Percentiles rank a stretch among this genome's conserved stretches.
Conservation (phyloP, 345 rosid species). For the Ricinus communis region DNA sequence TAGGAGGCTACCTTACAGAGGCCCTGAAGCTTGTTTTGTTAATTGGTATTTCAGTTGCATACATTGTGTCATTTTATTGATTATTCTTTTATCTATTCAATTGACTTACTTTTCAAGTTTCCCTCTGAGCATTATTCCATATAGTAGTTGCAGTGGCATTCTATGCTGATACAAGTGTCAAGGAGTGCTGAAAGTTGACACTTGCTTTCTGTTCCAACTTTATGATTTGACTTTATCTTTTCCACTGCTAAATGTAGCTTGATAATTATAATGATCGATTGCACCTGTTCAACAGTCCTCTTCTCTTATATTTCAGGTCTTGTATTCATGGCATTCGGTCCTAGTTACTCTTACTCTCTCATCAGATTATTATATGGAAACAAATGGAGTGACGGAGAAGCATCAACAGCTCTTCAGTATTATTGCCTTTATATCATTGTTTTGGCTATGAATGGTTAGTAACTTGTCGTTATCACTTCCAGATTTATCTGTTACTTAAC, state of each 20-base stretch:
- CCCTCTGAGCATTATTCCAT: background rate
- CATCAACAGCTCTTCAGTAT: conserved; percentile 69
- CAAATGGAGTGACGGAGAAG: conserved; percentile 99
- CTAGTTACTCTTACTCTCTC: conserved; percentile 92
- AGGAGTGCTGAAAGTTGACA: background rate
- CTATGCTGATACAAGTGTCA: background rate
- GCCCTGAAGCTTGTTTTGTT: conserved; percentile 84
- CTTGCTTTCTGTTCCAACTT: background rate
- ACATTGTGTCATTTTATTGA: background rate
- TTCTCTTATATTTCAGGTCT: conserved; percentile 47
- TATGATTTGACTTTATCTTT: background rate
- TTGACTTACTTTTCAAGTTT: conserved; percentile 9
- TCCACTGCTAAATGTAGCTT: background rate
- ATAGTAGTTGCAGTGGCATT: background rate
- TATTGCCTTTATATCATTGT: conserved; percentile 79
- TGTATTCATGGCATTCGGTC: conserved; percentile 87
- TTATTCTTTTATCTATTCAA: background rate
- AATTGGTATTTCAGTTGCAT: conserved; percentile 47
- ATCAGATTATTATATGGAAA: conserved; percentile 80
- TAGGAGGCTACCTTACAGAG: conserved; percentile 62
- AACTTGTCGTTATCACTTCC: conserved; percentile 4
- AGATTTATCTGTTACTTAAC: background rate
- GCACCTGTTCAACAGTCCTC: conserved; percentile 8
- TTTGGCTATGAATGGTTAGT: conserved; percentile 80
- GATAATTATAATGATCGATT: background rate